Evolutionary conservation across 441 rosid species (phyloP), one percentile per base, ranked within the genome.

Genomic region (Pelargonium citronellum): DNA sequence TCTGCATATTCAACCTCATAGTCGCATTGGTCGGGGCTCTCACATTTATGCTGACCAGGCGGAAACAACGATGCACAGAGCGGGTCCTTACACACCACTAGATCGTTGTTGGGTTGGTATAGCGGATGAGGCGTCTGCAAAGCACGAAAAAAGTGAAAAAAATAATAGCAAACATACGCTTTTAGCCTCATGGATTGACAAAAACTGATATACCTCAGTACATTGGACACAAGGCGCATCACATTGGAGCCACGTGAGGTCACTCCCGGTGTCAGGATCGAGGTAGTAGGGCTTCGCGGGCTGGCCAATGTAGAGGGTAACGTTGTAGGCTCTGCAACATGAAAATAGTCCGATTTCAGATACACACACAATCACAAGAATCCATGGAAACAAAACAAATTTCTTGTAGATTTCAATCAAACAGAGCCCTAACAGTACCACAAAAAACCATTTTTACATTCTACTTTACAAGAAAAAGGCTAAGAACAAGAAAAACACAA

Each of bases 1-100:
- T 95, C 99, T 5, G 93, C 99, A 68, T 92, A 92, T 78, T 83
- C 84, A 69, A 95, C 91, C 84, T 83, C 86, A 7, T 92, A 95
- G 77, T 86, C 92, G 71, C 98, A 91, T 80, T 80, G 98, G 51
- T 75, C 82, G 0, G 81, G 87, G 69, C 49, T 41, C 67, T 88
- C 84, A 76, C 87, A 79, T 73, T 19, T 82, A 71, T 83, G 86
- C 39, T 82, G 79, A 16, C 79, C 80, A 30, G 81, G 77, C 1
- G 83, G 55, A 17, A 84, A 90, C 82, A 95, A 66, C 13, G 98
- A 89, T 27, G 73, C 75, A 58, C 99, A 95, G 39, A 95, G 66
- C 9, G 95, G 97, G 72, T 95, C 97, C 68, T 51, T 74, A 69
- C 96, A 85, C 41, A 70, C 60, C 67, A 91, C 95, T 2, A 89